These are phyloP conservation scores for Leccinum barrowsii DNA, from an alignment of 768 basidiomycete genomes.

Conservation along the genomic window DNA sequence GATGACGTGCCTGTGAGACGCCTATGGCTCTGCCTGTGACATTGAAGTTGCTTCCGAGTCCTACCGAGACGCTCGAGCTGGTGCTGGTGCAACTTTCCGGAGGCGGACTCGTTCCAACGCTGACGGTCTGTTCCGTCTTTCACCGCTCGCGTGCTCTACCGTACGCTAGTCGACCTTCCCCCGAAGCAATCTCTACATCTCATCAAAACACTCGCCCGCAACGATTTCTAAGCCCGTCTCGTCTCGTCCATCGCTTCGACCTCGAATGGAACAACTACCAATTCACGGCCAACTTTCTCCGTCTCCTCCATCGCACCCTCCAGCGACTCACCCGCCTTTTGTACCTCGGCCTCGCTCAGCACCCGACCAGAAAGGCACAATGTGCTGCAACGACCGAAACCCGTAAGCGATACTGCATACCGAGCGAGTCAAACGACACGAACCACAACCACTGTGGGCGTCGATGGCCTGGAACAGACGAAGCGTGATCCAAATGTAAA, in stretches of 20 bases:
- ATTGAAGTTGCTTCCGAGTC: neutral
- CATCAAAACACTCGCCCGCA: slow-evolving; percentile 38
- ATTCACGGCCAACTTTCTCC: slow-evolving; percentile 48
- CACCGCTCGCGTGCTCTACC: slow-evolving; percentile 35
- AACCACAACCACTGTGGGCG: slow-evolving; percentile 94
- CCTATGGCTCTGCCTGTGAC: no score
- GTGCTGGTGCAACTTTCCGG: slow-evolving; percentile 26
- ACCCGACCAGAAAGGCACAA: slow-evolving; percentile 94
- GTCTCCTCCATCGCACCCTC: slow-evolving; percentile 45
- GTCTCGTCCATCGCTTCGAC: slow-evolving; percentile 43
- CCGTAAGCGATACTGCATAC: neutral
- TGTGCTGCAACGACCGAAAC: slow-evolving; percentile 78
- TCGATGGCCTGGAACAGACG: slow-evolving; percentile 97
- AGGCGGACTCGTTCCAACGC: slow-evolving; percentile 23
- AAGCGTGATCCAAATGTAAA: slow-evolving; percentile 91
- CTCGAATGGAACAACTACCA: slow-evolving; percentile 37
- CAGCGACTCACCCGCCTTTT: slow-evolving; percentile 36
- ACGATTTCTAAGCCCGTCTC: slow-evolving; percentile 29
- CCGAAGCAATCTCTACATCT: slow-evolving; percentile 34
- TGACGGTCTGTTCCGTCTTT: slow-evolving; percentile 25
- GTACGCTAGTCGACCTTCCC: slow-evolving; percentile 33
- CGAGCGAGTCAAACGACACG: slow-evolving; percentile 20
- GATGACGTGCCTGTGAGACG: no score
- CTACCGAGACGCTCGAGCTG: slow-evolving; percentile 33
- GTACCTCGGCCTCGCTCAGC: slow-evolving; percentile 67